A percentile compares a stretch with the other conserved stretches of the same genome.
phyloP scores from a whole-genome alignment of 257 asterid genomes.

The Solanum rostratum region DNA sequence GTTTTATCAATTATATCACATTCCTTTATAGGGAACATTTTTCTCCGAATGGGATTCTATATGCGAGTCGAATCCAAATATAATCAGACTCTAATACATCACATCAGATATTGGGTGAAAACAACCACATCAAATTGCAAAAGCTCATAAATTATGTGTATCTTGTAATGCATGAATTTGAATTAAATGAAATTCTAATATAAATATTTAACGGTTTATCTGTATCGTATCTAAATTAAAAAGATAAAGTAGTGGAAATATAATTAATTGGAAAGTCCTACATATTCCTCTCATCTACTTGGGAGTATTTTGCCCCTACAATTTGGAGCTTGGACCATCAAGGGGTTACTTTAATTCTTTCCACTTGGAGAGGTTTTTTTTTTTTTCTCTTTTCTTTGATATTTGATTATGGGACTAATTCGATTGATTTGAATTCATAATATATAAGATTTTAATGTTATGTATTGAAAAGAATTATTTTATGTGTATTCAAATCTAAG shows the following conservation, averaged over 20 bases:
- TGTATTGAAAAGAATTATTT: background rate
- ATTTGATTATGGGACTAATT: background rate
- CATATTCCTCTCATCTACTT: background rate
- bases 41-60: too few relatives aligned
- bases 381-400: background rate
- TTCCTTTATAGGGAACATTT: too few relatives aligned
- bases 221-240: background rate
- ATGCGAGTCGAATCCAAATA: too few relatives aligned
- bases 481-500: background rate
- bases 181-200: background rate
- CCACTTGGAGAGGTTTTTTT: background rate
- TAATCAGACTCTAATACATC: too few relatives aligned
- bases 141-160: background rate
- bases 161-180: background rate
- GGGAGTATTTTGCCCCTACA: background rate
- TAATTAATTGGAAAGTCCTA: background rate
- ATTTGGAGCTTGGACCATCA: background rate
- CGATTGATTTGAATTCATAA: background rate
- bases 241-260: background rate
- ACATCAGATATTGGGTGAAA: too few relatives aligned
- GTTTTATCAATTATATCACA: background rate
- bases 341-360: background rate
- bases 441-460: background rate
- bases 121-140: background rate
- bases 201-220: background rate